These are phyloP conservation scores for Garcia nutans DNA, from an alignment of 345 rosid genomes.

Conservation along the genomic window DNA sequence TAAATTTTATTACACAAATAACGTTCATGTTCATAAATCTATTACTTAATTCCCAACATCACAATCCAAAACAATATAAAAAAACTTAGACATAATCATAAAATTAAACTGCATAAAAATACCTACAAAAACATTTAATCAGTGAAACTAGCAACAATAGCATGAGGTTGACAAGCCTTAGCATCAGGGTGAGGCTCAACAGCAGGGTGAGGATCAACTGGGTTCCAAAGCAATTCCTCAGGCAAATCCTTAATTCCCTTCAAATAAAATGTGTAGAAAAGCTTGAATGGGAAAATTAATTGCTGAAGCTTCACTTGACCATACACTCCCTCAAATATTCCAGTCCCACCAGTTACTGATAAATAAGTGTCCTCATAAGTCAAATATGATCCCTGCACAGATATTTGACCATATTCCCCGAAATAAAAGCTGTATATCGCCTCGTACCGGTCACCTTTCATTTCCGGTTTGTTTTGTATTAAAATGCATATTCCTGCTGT, in stretches of 20 bases:
- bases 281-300: conserved; percentile 51
- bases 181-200: conserved; percentile 59
- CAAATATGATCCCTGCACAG: conserved; percentile 65
- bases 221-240: conserved; percentile 43
- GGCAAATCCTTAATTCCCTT: conserved; percentile 44
- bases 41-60: no score
- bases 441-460: conserved; percentile 78
- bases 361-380: conserved; percentile 66
- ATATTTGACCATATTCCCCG: conserved; percentile 66
- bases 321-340: conserved; percentile 60
- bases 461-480: conserved; percentile 68
- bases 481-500: conserved; percentile 77
- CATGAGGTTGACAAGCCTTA: conserved; percentile 54
- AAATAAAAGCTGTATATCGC: conserved; percentile 80
- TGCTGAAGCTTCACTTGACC: conserved; percentile 59
- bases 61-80: neutral
- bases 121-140: conserved; percentile 16
- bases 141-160: conserved; percentile 42
- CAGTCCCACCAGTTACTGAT: conserved; percentile 61
- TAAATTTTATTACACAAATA: no score
- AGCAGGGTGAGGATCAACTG: conserved; percentile 43
- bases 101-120: neutral
- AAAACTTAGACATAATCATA: neutral
- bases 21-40: no score
- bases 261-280: conserved; percentile 58